These are phyloP conservation scores for Pestalotiopsis sp. DNA, from an alignment of 2,329 filamentous ascomycete genomes.

Conservation along the genomic window DNA sequence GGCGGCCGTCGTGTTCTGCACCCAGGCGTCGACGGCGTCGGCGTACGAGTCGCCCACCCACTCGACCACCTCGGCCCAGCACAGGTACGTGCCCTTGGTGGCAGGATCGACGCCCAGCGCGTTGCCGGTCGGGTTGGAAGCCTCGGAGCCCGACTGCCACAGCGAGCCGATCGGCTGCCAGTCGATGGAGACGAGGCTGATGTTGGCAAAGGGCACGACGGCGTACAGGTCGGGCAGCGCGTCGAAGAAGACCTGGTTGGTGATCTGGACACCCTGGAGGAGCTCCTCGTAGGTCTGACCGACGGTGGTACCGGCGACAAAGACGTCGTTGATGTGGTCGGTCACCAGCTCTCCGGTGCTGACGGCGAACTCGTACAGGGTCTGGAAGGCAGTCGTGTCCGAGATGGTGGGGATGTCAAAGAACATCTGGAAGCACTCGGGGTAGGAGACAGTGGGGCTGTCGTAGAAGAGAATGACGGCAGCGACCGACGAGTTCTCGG, in stretches of 20 bases:
- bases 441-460: slow-evolving; percentile 30
- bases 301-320: slow-evolving; percentile 37
- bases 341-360: slow-evolving; percentile 35
- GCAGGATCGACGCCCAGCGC: slow-evolving; percentile 35
- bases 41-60: slow-evolving; percentile 26
- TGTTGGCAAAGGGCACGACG: slow-evolving; percentile 19
- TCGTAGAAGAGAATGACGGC: slow-evolving; percentile 41
- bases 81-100: slow-evolving; percentile 29
- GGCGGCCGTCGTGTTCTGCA: slow-evolving; percentile 22
- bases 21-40: slow-evolving; percentile 26
- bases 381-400: slow-evolving; percentile 38
- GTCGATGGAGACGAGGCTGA: slow-evolving; percentile 22
- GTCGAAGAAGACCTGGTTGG: slow-evolving; percentile 25
- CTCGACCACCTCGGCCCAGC: slow-evolving; percentile 27
- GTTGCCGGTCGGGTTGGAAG: slow-evolving; percentile 35
- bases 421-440: slow-evolving; percentile 36
- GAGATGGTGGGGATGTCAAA: slow-evolving; percentile 35
- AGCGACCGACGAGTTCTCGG: slow-evolving; percentile 26
- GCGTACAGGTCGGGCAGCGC: slow-evolving; percentile 23
- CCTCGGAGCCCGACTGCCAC: slow-evolving; percentile 29
- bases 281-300: slow-evolving; percentile 23
- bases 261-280: slow-evolving; percentile 22
- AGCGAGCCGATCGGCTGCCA: slow-evolving; percentile 37
- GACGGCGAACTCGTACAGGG: slow-evolving; percentile 33
- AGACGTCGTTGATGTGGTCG: slow-evolving; percentile 38